These are phyloP conservation scores for Fusarium mundagurra DNA, from an alignment of 2,329 filamentous ascomycete genomes.

Conservation along the genomic window DNA sequence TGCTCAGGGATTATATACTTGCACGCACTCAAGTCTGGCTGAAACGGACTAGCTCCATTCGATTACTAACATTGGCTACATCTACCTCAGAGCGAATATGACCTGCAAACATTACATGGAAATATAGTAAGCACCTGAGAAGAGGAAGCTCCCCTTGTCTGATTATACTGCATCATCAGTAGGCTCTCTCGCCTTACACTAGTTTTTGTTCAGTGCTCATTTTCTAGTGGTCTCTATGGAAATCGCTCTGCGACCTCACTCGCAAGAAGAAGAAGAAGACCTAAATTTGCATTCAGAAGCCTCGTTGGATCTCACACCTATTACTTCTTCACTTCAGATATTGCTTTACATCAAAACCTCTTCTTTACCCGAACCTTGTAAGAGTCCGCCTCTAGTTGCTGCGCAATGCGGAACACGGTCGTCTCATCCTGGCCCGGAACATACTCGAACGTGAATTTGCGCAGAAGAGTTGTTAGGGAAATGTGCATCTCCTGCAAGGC, in stretches of 20 bases:
- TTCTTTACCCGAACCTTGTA: neutral
- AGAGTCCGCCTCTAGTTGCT: neutral
- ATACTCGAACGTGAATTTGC: neutral
- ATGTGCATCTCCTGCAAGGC: constrained; percentile 4
- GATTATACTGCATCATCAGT: neutral
- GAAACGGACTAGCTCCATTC: neutral
- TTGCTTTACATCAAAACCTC: neutral
- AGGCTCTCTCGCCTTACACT: neutral
- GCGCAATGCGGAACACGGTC: constrained; percentile 1
- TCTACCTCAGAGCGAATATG: neutral
- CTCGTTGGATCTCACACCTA: neutral
- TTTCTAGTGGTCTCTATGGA: neutral
- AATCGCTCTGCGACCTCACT: neutral
- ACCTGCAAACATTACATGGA: neutral
- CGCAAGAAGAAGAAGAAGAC: neutral
- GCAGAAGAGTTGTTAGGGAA: neutral
- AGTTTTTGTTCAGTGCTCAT: neutral
- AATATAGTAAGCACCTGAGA: neutral
- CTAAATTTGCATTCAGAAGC: rapidly evolving
- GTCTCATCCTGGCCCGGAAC: neutral
- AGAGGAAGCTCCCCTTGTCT: neutral
- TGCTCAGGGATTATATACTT: neutral
- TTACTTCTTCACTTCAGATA: too few relatives aligned
- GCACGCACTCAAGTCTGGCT: neutral
- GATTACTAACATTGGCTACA: neutral